phyloP scores from a whole-genome alignment of 371 early-diverging fungal genomes.

The Mortierella sp. region DNA sequence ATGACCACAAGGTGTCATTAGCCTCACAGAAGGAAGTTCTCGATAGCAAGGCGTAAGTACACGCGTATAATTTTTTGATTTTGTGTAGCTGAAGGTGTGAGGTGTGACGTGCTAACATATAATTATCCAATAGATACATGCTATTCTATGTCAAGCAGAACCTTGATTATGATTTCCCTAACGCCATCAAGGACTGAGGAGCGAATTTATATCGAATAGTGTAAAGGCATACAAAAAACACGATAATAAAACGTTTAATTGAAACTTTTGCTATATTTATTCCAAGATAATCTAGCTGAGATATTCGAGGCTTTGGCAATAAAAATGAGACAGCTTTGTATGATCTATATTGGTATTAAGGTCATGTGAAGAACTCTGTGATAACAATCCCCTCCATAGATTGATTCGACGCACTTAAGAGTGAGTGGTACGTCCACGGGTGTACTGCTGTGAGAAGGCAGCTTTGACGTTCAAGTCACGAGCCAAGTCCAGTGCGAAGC shows the following conservation, averaged over 20 bases:
- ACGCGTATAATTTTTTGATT: neutral
- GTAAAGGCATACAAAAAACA: neutral
- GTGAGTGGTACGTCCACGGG: slow-evolving; percentile 55
- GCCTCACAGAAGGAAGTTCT: slow-evolving; percentile 82
- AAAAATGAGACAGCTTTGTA: neutral
- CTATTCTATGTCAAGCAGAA: slow-evolving; percentile 86
- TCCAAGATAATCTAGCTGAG: neutral
- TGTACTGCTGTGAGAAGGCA: slow-evolving; percentile 77
- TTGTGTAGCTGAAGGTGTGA: neutral
- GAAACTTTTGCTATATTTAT: no score
- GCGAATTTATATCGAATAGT: neutral
- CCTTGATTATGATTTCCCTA: slow-evolving; percentile 67
- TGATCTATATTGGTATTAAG: no score
- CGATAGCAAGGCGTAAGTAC: slow-evolving; percentile 79
- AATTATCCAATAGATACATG: slow-evolving; percentile 76
- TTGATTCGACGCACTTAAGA: neutral
- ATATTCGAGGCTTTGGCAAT: neutral
- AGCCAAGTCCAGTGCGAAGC: slow-evolving; percentile 64
- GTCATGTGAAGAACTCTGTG: no score
- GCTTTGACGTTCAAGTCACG: slow-evolving; percentile 75
- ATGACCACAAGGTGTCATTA: slow-evolving; percentile 86
- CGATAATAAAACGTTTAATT: neutral
- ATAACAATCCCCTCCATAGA: neutral
- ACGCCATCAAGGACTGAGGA: slow-evolving; percentile 23
- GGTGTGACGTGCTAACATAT: neutral